A percentile compares a stretch with the other conserved stretches of the same genome.
phyloP scores from a whole-genome alignment of 495 filamentous ascomycete species.

The Cercophora scortea region DNA sequence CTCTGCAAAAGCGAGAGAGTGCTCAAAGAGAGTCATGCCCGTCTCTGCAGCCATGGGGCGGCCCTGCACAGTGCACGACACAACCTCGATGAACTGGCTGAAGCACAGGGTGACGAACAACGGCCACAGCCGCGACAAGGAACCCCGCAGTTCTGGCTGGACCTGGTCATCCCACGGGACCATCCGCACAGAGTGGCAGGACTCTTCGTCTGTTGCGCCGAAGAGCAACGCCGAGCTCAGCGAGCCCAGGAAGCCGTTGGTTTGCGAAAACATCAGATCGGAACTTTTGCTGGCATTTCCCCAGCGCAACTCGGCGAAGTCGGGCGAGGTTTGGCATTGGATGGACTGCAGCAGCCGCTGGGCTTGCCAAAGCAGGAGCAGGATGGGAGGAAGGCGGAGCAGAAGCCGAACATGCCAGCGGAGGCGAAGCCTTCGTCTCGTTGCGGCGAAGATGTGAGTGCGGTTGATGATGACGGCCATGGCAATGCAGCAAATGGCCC shows the following conservation, averaged over 20 bases:
- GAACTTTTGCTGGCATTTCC: conserved; percentile 58
- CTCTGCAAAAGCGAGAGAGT: conserved; percentile 93
- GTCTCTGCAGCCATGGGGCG: conserved; percentile 71
- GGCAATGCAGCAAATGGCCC: conserved; percentile 80
- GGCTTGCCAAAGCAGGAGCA: conserved; percentile 64
- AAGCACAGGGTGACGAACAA: conserved; percentile 75
- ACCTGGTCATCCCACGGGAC: conserved; percentile 36
- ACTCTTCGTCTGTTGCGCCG: conserved; percentile 57
- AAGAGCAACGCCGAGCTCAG: conserved; percentile 61
- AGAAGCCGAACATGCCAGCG: conserved; percentile 63
- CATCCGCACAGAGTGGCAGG: conserved; percentile 70
- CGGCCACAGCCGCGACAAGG: conserved; percentile 79
- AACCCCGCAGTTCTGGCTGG: conserved; percentile 52
- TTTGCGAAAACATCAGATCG: conserved; percentile 64
- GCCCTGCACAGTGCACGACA: conserved; percentile 87
- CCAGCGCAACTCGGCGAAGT: conserved; percentile 66
- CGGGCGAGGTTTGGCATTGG: conserved; percentile 82
- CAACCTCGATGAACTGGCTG: conserved; percentile 79
- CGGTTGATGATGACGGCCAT: conserved; percentile 85
- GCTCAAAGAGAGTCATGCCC: conserved; percentile 94
- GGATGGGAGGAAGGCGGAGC: conserved; percentile 68
- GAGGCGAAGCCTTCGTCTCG: conserved; percentile 64
- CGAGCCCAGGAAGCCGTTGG: conserved; percentile 60
- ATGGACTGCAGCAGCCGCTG: conserved; percentile 69
- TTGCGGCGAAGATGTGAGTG: conserved; percentile 86